Evolutionary conservation across 306 rosid species (phyloP).

Genomic region (Hippophae tibetana): DNA sequence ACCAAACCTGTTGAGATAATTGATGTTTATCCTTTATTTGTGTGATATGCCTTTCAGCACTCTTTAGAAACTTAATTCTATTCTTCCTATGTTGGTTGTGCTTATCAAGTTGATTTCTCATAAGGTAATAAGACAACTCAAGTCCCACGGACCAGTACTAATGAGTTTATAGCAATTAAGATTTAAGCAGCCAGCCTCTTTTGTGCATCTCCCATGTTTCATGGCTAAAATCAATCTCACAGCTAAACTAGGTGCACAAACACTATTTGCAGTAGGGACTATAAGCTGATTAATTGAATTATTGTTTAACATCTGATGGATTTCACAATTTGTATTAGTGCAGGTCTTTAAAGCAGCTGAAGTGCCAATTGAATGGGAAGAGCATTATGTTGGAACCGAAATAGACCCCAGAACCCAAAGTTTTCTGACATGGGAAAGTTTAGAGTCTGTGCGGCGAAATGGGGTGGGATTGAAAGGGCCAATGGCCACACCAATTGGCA

Average conservation of each 20-base stretch:
- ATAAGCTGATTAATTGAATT: not conserved
- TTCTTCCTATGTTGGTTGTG: too few species aligned
- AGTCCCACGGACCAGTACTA: not conserved
- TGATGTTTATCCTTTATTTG: too few species aligned
- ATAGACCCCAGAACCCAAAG: constrained; percentile 91
- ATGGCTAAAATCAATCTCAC: not conserved
- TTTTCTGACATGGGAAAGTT: constrained; percentile 94
- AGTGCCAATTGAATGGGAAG: constrained; percentile 96
- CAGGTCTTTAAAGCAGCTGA: constrained; percentile 71
- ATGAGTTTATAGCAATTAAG: not conserved
- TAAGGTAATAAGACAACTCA: not conserved
- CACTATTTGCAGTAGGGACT: not conserved
- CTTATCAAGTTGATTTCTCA: too few species aligned
- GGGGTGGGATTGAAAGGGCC: constrained; percentile 97
- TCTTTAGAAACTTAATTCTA: too few species aligned
- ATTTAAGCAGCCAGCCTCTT: not conserved
- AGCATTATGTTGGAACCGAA: constrained; percentile 67
- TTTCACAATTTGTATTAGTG: constrained; percentile 4
- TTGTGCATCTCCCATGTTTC: not conserved
- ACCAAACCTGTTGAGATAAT: too few species aligned
- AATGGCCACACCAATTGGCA: constrained; percentile 98
- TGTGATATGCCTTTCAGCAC: too few species aligned
- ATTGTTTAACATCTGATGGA: too few species aligned
- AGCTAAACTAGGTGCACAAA: not conserved
- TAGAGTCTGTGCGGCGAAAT: constrained; percentile 74